Evolutionary conservation across 805 yeast species (phyloP).

Genomic region (Pichia rugopelliculosa): DNA sequence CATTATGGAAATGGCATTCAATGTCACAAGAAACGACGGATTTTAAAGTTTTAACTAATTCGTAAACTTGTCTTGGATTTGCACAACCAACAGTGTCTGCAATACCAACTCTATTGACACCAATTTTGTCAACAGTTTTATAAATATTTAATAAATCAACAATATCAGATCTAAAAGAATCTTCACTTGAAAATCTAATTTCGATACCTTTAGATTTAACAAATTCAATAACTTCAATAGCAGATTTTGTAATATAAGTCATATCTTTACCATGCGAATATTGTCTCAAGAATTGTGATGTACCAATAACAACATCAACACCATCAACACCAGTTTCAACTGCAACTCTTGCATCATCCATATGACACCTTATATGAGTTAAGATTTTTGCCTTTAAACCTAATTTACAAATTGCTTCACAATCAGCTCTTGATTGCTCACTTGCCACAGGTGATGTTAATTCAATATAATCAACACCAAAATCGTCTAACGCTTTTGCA

Average conservation of each 20-base stretch:
- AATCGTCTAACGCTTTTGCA: slow-evolving; percentile 94
- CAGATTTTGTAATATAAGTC: slow-evolving; percentile 94
- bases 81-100: slow-evolving; percentile 99
- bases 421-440: slow-evolving; percentile 85
- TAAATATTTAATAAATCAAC: slow-evolving; percentile 93
- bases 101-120: slow-evolving; percentile 97
- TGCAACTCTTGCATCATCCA: slow-evolving; percentile 97
- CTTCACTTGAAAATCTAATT: slow-evolving; percentile 95
- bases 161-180: slow-evolving; percentile 92
- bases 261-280: slow-evolving; percentile 97
- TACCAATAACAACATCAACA: slow-evolving; percentile 96
- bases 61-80: slow-evolving; percentile 98
- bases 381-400: slow-evolving; percentile 93
- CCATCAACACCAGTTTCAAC: slow-evolving; percentile 99
- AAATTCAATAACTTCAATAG: slow-evolving; percentile 93
- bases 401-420: slow-evolving; percentile 97
- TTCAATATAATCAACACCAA: slow-evolving; percentile 97
- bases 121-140: slow-evolving; percentile 93
- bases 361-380: slow-evolving; percentile 96
- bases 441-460: slow-evolving; percentile 97
- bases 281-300: slow-evolving; percentile 90
- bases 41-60: slow-evolving; percentile 86
- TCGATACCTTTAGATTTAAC: slow-evolving; percentile 96
- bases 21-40: slow-evolving; percentile 94
- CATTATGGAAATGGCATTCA: slow-evolving; percentile 98